A percentile compares a stretch with the other conserved stretches of the same genome.
These are phyloP conservation scores for Alternaria burnsii DNA, from an alignment of 2,329 filamentous ascomycete genomes.

Conservation along the genomic window DNA sequence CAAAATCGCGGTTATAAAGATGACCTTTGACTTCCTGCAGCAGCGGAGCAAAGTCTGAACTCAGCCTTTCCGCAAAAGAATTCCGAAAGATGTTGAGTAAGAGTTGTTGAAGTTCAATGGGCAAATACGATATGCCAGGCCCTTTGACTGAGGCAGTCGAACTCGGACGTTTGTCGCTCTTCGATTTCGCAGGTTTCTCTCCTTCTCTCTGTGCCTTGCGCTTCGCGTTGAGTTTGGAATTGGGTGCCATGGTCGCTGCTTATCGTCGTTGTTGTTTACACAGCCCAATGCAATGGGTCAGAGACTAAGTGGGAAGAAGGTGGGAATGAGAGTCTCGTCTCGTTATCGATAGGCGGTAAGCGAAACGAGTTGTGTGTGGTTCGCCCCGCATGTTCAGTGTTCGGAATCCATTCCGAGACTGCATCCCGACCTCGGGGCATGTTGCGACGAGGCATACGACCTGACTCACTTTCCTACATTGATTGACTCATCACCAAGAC, in stretches of 20 bases:
- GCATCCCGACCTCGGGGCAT: constrained; percentile 5
- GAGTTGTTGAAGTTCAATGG: constrained; percentile 69
- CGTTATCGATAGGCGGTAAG: constrained; percentile 21
- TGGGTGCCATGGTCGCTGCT: constrained; percentile 16
- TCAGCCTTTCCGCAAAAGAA: constrained; percentile 61
- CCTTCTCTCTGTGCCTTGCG: constrained; percentile 21
- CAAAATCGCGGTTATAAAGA: constrained; percentile 86
- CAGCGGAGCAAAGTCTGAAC: constrained; percentile 60
- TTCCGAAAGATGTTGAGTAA: constrained; percentile 77
- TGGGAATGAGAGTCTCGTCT: constrained; percentile 16
- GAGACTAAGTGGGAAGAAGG: background rate
- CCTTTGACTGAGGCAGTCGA: constrained; percentile 9
- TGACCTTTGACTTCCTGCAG: constrained; percentile 87
- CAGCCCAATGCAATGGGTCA: background rate
- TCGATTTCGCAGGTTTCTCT: constrained; percentile 17
- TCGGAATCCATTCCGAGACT: constrained; percentile 23
- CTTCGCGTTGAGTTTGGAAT: constrained; percentile 27
- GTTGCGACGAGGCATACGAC: background rate
- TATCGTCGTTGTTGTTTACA: background rate
- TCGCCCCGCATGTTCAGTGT: background rate
- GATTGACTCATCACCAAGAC: background rate
- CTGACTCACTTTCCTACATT: background rate
- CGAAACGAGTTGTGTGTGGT: background rate
- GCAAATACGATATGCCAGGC: constrained; percentile 43
- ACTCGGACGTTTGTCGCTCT: constrained; percentile 2